Conservation (phyloP, 805 yeast species). For the Hanseniaspora jakobsenii region DNA sequence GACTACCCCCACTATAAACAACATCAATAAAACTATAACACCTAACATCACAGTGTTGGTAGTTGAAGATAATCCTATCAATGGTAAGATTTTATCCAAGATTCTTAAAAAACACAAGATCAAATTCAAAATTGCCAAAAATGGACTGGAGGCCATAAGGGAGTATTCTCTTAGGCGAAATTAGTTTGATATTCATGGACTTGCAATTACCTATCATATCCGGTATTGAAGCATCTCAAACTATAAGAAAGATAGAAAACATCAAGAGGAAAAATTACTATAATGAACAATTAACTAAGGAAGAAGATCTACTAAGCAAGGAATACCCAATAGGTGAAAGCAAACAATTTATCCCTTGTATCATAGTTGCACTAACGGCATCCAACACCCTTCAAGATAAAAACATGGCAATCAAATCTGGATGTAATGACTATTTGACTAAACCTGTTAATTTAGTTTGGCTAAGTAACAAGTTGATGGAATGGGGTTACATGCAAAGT, state of each 20-base stretch:
- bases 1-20: constrained; percentile 1
- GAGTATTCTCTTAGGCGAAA: constrained; percentile 89
- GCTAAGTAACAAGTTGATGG: constrained; percentile 86
- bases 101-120: constrained; percentile 77
- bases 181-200: constrained; percentile 91
- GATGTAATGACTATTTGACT: constrained; percentile 92
- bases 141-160: constrained; percentile 89
- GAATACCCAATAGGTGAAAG: constrained; percentile 27
- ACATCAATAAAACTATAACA: constrained; percentile 30
- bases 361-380: constrained; percentile 93
- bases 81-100: constrained; percentile 81
- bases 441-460: constrained; percentile 92
- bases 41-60: constrained; percentile 84
- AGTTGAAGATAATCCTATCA: constrained; percentile 92
- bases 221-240: constrained; percentile 89
- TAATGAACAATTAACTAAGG: constrained; percentile 42
- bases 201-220: constrained; percentile 92
- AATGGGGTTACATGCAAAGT: constrained; percentile 99
- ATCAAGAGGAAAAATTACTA: constrained; percentile 22
- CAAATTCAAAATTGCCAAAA: constrained; percentile 73
- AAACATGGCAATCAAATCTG: constrained; percentile 86
- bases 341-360: constrained; percentile 70
- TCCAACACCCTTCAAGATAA: constrained; percentile 74
- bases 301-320: constrained; percentile 20
- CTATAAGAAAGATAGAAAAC: constrained; percentile 73